A percentile compares a stretch with the other conserved stretches of the same genome.
phyloP scores from a whole-genome alignment of 2,329 filamentous ascomycete species.

The Colletotrichum horii region DNA sequence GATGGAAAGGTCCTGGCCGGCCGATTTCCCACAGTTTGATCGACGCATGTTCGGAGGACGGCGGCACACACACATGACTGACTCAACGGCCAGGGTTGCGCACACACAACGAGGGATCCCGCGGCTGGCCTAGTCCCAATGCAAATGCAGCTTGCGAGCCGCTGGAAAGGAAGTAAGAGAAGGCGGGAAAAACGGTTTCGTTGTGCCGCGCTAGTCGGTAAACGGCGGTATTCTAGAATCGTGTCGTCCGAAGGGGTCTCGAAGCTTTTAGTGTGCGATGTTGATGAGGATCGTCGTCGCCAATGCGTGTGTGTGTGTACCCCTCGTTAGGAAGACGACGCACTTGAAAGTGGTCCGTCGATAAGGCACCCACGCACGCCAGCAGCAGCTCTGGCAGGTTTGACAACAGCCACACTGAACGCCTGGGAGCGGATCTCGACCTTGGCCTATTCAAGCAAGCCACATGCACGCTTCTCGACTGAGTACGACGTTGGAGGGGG shows the following conservation, averaged over 20 bases:
- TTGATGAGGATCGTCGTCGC: slow-evolving; percentile 1
- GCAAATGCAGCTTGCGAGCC: background rate
- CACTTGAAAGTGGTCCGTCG: background rate
- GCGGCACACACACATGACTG: background rate
- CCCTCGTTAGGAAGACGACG: background rate
- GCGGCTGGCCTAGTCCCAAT: background rate
- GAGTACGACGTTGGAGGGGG: background rate
- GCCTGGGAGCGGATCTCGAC: background rate
- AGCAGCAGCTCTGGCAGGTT: background rate
- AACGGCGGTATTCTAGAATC: background rate
- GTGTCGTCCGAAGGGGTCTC: background rate
- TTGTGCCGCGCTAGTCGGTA: background rate
- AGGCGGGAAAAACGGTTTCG: background rate
- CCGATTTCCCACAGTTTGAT: slow-evolving; percentile 7
- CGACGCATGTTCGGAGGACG: background rate
- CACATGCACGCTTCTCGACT: background rate
- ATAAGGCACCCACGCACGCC: background rate
- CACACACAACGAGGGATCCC: background rate
- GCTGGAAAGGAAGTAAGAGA: background rate
- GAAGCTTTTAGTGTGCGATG: background rate
- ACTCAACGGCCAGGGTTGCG: background rate
- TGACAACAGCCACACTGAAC: background rate
- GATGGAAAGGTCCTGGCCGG: background rate
- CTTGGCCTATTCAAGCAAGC: background rate
- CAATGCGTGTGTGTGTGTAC: background rate